Percentiles rank a stretch among this genome's conserved stretches.
Evolutionary conservation across 225 moss, liverwort and hornwort species (phyloP).

Genomic region (Straminergon stramineum): DNA sequence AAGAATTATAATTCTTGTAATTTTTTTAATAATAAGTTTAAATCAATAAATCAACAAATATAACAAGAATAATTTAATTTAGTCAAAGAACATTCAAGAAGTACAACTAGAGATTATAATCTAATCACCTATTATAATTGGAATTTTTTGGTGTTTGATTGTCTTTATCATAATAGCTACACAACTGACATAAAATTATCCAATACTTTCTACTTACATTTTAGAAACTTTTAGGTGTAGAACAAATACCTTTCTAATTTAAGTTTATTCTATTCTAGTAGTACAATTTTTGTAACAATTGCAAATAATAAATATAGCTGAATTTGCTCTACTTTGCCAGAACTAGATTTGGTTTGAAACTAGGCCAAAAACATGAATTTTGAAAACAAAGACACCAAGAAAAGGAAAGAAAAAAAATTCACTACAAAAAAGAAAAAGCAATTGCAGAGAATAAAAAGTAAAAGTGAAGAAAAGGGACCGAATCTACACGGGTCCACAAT

Average conservation of each 20-base stretch:
- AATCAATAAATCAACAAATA: not conserved
- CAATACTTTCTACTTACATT: not conserved
- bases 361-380: not conserved
- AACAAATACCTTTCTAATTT: not conserved
- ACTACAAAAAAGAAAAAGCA: not conserved
- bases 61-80: not conserved
- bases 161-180: too few species aligned
- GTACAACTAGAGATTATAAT: rapidly evolving
- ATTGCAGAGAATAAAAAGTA: not conserved
- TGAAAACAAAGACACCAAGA: too few species aligned
- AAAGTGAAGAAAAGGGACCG: not conserved
- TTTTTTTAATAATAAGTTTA: not conserved
- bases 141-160: not conserved
- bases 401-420: too few species aligned
- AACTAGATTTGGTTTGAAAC: not conserved
- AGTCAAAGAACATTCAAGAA: not conserved
- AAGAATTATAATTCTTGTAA: not conserved
- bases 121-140: not conserved
- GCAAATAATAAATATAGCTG: too few species aligned
- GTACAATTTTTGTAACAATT: too few species aligned
- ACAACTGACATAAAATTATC: rapidly evolving
- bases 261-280: not conserved
- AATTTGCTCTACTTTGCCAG: too few species aligned
- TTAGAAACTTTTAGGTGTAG: not conserved
- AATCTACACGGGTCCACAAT: not conserved